Percentiles rank a stretch among this genome's conserved stretches.
phyloP scores from a whole-genome alignment of 2,329 filamentous ascomycete species.

The Zymoseptoria brevis region DNA sequence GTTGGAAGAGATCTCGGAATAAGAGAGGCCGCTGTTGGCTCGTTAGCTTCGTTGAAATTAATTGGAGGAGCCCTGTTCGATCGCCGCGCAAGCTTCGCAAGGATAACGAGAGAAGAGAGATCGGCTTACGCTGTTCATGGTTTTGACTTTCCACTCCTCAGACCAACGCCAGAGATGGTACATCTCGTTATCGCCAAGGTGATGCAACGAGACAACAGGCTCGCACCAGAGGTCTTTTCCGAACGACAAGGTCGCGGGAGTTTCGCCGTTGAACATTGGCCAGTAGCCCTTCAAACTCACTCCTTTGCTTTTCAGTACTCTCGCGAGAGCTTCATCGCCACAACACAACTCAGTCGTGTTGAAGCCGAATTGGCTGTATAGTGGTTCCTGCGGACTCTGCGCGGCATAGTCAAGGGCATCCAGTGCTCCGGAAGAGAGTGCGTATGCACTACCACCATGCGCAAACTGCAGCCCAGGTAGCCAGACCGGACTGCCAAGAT shows the following conservation, averaged over 20 bases:
- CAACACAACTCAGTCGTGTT: slow-evolving; percentile 18
- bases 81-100: too few species aligned
- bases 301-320: slow-evolving; percentile 15
- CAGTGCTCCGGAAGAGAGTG: slow-evolving; percentile 38
- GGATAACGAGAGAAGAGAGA: too few species aligned
- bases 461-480: slow-evolving; percentile 34
- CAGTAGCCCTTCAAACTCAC: slow-evolving; percentile 16
- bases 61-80: background rate
- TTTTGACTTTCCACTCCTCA: slow-evolving; percentile 26
- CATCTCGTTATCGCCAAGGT: slow-evolving; percentile 42
- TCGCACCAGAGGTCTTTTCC: slow-evolving; percentile 42
- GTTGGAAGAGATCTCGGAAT: slow-evolving; percentile 7
- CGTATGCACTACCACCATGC: slow-evolving; percentile 42
- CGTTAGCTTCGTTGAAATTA: background rate
- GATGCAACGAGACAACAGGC: slow-evolving; percentile 42
- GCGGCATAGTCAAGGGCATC: slow-evolving; percentile 33
- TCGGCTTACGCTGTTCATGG: background rate
- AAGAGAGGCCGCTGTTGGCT: background rate
- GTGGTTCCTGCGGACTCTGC: slow-evolving; percentile 6
- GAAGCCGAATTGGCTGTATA: slow-evolving; percentile 29
- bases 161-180: slow-evolving; percentile 41
- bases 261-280: slow-evolving; percentile 25
- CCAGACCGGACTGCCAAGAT: slow-evolving; percentile 42
- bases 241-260: slow-evolving; percentile 35
- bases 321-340: slow-evolving; percentile 21